Base-by-base conservation (phyloP, 768 basidiomycete genomes). In the Boletales sp. region DNA sequence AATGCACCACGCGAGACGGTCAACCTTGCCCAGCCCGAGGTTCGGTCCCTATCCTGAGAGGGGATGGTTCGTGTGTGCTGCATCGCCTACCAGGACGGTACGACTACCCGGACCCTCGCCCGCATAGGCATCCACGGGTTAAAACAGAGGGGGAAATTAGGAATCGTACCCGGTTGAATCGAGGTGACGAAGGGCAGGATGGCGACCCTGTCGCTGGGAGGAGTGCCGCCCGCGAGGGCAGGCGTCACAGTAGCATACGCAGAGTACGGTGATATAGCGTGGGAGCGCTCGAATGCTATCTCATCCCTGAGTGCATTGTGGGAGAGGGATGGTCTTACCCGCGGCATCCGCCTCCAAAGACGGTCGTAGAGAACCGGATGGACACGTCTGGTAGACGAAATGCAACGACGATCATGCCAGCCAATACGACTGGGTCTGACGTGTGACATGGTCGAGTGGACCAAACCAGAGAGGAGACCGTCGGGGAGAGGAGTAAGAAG, bases 41-140 rank as follows among this genome's bases (percentile, higher is more conserved):
- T 99, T 98, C 37, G 98, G 75, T 0, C 95, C 96, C 65, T 98
- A 95, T 2, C 96, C 96, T 0, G 94, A 95, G 25, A 98, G 80
- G 1, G 96, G 95, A 63, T 98, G 95, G 2, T 93, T 74, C 0
- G 90, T 91, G 62, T 98, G 96, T 15, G 94, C 96, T 1, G 95
- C 94, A 68, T 99, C 96, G 2, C 96, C 96, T 2, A 98, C 81
- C 8, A 98, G 82, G 2, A 86, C 94, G 1, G 90, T 94, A 5
- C 95, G 80, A 3, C 72, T 66, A 5, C 82, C 78, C 31, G 55
- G 49, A 0, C 81, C 83, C 61, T 84, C 84, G 14, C 94, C 92
- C 39, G 94, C 72, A 67, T 99, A 98, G 0, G 78, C 68, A 34
- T 94, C 90, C 2, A 90, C 87, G 57, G 96, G 42, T 81, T 88